phyloP scores from a whole-genome alignment of 306 rosid species.

The Canavalia gladiata region DNA sequence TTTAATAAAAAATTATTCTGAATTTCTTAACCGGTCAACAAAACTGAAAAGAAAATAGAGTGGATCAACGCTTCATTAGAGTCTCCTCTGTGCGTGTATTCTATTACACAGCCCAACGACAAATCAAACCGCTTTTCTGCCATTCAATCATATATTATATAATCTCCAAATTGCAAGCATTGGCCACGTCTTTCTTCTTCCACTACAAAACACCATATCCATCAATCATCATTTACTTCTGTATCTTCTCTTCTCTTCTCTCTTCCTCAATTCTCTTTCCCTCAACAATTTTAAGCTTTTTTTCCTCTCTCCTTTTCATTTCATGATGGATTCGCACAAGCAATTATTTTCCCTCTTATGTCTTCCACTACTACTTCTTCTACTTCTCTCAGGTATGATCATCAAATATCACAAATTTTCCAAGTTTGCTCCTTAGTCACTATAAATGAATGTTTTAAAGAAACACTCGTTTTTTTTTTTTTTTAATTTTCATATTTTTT shows the following conservation, averaged over 20 bases:
- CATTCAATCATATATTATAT: not conserved
- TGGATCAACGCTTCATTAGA: not conserved
- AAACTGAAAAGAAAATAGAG: not conserved
- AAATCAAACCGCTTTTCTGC: not conserved
- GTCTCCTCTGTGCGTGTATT: not conserved
- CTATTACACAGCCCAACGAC: not conserved
- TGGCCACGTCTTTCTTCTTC: not conserved
- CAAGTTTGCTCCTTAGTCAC: not conserved
- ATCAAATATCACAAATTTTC: not conserved
- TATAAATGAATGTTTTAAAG: not conserved
- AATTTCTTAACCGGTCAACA: no score
- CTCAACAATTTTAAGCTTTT: not conserved
- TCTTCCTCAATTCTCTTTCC: not conserved
- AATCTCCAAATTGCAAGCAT: not conserved
- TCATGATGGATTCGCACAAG: conserved; percentile 29
- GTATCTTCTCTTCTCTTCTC: not conserved
- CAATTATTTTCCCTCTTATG: conserved; percentile 21
- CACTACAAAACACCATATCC: not conserved
- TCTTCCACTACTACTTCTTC: not conserved
- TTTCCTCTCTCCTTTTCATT: not conserved
- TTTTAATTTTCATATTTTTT: no score
- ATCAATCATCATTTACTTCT: not conserved
- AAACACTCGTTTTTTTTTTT: no score
- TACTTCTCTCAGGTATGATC: conserved; percentile 41
- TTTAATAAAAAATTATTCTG: no score